phyloP scores from a whole-genome alignment of 768 basidiomycete species.

The Lyophyllum atratum region DNA sequence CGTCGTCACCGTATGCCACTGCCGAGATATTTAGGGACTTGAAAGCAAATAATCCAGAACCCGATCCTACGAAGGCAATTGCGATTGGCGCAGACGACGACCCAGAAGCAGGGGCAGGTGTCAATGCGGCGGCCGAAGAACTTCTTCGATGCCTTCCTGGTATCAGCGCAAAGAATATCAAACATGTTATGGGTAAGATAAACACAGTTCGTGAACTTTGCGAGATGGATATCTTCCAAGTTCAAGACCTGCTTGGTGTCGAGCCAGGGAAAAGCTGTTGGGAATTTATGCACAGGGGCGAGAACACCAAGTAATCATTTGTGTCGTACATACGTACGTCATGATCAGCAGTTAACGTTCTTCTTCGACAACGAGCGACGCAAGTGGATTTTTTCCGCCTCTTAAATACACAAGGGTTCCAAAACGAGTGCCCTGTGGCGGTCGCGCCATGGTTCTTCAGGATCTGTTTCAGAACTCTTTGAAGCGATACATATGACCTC shows the following conservation, averaged over 20 bases:
- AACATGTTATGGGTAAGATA: conserved; percentile 84
- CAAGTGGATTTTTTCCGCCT: neutral
- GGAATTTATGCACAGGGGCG: conserved; percentile 81
- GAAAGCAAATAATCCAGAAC: conserved; percentile 78
- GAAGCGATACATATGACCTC: neutral
- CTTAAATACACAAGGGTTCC: too few species aligned
- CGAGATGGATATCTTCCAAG: conserved; percentile 54
- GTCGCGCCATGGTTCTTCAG: neutral
- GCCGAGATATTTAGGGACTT: conserved; percentile 92
- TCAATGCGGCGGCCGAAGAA: conserved; percentile 81
- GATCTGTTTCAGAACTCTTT: neutral
- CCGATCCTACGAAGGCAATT: conserved; percentile 76
- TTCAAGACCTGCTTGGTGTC: conserved; percentile 76
- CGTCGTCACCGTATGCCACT: conserved; percentile 91
- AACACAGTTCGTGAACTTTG: conserved; percentile 76
- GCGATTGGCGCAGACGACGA: conserved; percentile 81
- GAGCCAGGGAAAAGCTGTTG: conserved; percentile 82
- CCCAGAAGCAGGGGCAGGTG: conserved; percentile 61
- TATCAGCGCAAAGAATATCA: conserved; percentile 79
- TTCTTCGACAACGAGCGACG: neutral
- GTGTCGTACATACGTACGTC: neutral
- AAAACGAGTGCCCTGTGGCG: neutral
- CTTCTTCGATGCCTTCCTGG: conserved; percentile 83
- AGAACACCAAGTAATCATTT: conserved; percentile 22
- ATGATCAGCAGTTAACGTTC: neutral